phyloP scores from a whole-genome alignment of 176 grass and related monocot genomes.

The Themeda triandra region DNA sequence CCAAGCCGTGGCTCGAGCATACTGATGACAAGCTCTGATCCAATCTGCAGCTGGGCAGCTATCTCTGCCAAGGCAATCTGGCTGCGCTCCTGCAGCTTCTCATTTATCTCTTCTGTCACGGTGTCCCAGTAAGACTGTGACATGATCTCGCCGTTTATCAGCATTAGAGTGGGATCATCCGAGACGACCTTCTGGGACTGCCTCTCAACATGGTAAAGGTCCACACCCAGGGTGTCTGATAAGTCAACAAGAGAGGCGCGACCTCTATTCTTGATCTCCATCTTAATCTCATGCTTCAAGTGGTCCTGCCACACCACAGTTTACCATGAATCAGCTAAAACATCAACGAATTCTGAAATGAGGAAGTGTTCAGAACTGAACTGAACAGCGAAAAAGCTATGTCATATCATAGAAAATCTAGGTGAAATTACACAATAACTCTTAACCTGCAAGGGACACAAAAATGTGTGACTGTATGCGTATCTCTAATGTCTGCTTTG shows the following conservation, averaged over 20 bases:
- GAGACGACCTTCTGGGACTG: conserved; percentile 68
- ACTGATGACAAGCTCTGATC: conserved; percentile 74
- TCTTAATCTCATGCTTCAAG: conserved; percentile 84
- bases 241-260: conserved; percentile 81
- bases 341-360: neutral
- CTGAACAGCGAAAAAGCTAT: neutral
- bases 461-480: neutral
- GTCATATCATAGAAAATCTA: no score
- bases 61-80: conserved; percentile 94
- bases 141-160: conserved; percentile 90
- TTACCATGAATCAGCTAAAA: conserved; percentile 1
- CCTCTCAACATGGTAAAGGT: conserved; percentile 93
- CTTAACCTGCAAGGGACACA: neutral
- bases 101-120: conserved; percentile 86
- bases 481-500: neutral
- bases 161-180: conserved; percentile 60
- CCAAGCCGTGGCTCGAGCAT: conserved; percentile 88
- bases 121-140: conserved; percentile 94
- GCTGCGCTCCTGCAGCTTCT: conserved; percentile 88
- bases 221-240: conserved; percentile 82
- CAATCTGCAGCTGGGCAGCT: conserved; percentile 82
- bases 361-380: neutral
- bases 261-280: conserved; percentile 74
- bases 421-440: neutral
- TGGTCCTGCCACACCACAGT: conserved; percentile 65